Evolutionary conservation across 495 filamentous ascomycete species (phyloP).

Genomic region (Bryoglossum gracile): DNA sequence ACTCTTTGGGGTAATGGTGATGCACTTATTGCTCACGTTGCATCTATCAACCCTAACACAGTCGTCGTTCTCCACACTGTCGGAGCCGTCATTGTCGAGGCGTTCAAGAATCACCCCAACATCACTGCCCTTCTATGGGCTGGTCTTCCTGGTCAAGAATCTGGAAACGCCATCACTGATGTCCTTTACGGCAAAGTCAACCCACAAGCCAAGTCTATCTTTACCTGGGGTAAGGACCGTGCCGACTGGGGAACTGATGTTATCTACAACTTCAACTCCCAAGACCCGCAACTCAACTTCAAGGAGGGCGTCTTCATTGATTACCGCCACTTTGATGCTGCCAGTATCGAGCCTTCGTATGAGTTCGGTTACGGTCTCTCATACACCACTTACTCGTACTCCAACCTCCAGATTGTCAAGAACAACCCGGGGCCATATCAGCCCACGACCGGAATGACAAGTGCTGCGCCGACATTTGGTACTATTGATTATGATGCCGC

Average conservation of each 20-base stretch:
- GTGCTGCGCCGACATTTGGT: slow-evolving; percentile 63
- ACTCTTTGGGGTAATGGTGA: slow-evolving; percentile 85
- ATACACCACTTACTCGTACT: slow-evolving; percentile 83
- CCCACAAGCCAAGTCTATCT: slow-evolving; percentile 77
- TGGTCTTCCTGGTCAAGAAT: slow-evolving; percentile 86
- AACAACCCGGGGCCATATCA: slow-evolving; percentile 43
- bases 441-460: slow-evolving; percentile 59
- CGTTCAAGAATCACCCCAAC: slow-evolving; percentile 79
- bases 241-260: slow-evolving; percentile 71
- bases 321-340: slow-evolving; percentile 83
- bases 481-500: slow-evolving; percentile 50
- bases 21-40: slow-evolving; percentile 66
- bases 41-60: slow-evolving; percentile 76
- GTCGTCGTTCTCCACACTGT: slow-evolving; percentile 86
- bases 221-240: slow-evolving; percentile 73
- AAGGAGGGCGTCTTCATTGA: slow-evolving; percentile 88
- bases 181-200: slow-evolving; percentile 87
- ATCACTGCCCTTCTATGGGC: slow-evolving; percentile 93
- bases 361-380: slow-evolving; percentile 89
- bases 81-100: slow-evolving; percentile 69
- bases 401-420: slow-evolving; percentile 58
- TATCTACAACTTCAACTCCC: slow-evolving; percentile 62
- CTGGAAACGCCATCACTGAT: slow-evolving; percentile 83
- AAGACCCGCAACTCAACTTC: slow-evolving; percentile 75
- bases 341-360: slow-evolving; percentile 66